phyloP scores from a whole-genome alignment of 306 rosid species.

The Cicer bijugum region DNA sequence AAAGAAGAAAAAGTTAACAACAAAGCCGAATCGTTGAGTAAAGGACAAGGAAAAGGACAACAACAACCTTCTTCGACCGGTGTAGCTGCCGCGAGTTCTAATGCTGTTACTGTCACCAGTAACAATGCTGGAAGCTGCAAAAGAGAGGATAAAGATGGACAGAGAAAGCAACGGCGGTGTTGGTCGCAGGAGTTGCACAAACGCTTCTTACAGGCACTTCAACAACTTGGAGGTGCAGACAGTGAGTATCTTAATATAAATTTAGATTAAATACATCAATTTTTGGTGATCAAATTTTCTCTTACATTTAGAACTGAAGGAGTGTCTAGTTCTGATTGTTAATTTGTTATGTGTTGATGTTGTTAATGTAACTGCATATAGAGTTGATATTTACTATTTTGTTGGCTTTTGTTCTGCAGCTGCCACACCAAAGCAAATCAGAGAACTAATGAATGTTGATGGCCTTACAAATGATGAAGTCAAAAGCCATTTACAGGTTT shows the following conservation, averaged over 20 bases:
- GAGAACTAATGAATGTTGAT: slow-evolving; percentile 87
- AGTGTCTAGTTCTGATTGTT: slow-evolving; percentile 18
- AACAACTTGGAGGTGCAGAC: slow-evolving; percentile 89
- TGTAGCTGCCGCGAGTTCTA: slow-evolving; percentile 21
- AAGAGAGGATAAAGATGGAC: slow-evolving; percentile 69
- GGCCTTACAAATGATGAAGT: slow-evolving; percentile 99
- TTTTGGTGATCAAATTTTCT: too few relatives aligned
- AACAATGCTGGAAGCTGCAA: slow-evolving; percentile 48
- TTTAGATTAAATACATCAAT: too few relatives aligned
- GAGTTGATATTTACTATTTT: slow-evolving; percentile 24
- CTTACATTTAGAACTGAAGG: too few relatives aligned
- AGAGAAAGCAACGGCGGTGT: slow-evolving; percentile 81
- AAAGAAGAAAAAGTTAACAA: slow-evolving; percentile 58
- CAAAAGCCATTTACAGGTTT: slow-evolving; percentile 97
- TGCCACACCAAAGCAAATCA: slow-evolving; percentile 97
- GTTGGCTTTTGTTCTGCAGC: slow-evolving; percentile 54
- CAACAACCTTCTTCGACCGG: slow-evolving; percentile 42
- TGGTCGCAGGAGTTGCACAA: slow-evolving; percentile 95
- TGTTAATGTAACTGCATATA: slow-evolving; percentile 6
- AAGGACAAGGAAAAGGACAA: slow-evolving; percentile 34
- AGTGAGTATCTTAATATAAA: slow-evolving; percentile 49
- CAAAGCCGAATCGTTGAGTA: slow-evolving; percentile 45
- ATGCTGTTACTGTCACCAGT: slow-evolving; percentile 38
- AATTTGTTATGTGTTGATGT: slow-evolving; percentile 9
- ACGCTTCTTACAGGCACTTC: slow-evolving; percentile 82